Percentiles rank a stretch among this genome's conserved stretches.
Evolutionary conservation across 139 green algal species (phyloP).

Genomic region (Volvox reticuliferus): DNA sequence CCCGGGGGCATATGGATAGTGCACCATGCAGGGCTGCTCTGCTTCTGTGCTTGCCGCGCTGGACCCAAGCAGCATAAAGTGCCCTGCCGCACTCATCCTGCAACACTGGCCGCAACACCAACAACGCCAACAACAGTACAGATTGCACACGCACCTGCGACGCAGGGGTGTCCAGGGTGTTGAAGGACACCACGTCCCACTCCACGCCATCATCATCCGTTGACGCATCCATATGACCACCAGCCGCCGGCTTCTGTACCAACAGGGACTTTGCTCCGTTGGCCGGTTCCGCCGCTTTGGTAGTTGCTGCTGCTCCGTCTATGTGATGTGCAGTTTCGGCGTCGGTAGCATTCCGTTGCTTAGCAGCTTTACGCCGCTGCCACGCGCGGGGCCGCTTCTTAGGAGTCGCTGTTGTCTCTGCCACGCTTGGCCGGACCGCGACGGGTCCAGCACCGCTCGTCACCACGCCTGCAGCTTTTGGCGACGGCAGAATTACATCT

Average conservation of each 20-base stretch:
- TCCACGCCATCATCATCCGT: background rate
- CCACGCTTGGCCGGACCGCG: too few species aligned
- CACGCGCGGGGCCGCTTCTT: conserved; percentile 8
- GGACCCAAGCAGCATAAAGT: too few species aligned
- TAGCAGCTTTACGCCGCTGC: conserved; percentile 49
- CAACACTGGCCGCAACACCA: too few species aligned
- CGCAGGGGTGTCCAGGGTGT: conserved; percentile 21
- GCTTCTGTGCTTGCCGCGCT: too few species aligned
- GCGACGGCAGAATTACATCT: too few species aligned
- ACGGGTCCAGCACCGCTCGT: too few species aligned
- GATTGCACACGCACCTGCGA: conserved; percentile 33
- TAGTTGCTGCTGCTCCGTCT: background rate
- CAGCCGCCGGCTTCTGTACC: background rate
- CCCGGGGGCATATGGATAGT: too few species aligned
- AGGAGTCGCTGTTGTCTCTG: too few species aligned
- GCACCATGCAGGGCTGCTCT: too few species aligned
- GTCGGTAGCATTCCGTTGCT: background rate
- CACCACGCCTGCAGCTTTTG: too few species aligned
- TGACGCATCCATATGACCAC: background rate
- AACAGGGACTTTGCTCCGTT: background rate
- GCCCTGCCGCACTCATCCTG: too few species aligned
- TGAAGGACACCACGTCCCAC: conserved; percentile 27
- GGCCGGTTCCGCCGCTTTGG: background rate
- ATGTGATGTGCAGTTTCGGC: background rate
- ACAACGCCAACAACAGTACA: background rate